phyloP scores from a whole-genome alignment of 2,329 filamentous ascomycete species.

The Geosmithia putterillii region DNA sequence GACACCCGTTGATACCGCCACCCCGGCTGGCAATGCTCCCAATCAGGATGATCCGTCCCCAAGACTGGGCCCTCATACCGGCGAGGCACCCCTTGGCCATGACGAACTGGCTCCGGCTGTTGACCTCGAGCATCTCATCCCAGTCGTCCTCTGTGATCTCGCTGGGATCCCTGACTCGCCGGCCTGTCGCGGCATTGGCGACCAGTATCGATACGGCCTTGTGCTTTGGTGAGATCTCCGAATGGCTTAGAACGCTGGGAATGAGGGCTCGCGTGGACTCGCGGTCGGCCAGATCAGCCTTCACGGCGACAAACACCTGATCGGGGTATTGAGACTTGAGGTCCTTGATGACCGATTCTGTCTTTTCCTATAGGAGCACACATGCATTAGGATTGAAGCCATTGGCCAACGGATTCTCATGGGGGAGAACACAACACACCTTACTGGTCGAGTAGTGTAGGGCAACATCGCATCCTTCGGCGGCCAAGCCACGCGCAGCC shows the following conservation, averaged over 20 bases:
- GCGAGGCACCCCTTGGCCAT: slow-evolving; percentile 47
- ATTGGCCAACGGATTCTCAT: background rate
- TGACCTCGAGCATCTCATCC: slow-evolving; percentile 32
- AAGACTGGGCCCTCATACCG: slow-evolving; percentile 44
- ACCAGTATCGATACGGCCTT: slow-evolving; percentile 16
- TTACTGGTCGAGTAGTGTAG: slow-evolving; percentile 20
- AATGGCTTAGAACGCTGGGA: slow-evolving; percentile 7
- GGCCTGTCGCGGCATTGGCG: slow-evolving; percentile 18
- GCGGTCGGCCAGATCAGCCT: slow-evolving; percentile 15
- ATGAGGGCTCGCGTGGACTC: slow-evolving; percentile 12
- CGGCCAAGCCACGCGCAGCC: slow-evolving; percentile 16
- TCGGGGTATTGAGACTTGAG: slow-evolving; percentile 9
- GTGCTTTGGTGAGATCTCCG: slow-evolving; percentile 9
- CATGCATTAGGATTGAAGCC: background rate
- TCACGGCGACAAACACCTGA: slow-evolving; percentile 13
- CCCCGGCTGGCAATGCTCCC: slow-evolving; percentile 51
- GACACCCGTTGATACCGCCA: slow-evolving; percentile 51
- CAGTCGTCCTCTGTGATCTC: slow-evolving; percentile 21
- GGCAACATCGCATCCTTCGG: slow-evolving; percentile 20
- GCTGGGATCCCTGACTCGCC: slow-evolving; percentile 17
- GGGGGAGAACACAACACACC: slow-evolving; percentile 7
- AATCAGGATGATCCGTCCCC: slow-evolving; percentile 54
- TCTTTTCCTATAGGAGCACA: slow-evolving; percentile 9
- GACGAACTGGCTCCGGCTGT: slow-evolving; percentile 49
- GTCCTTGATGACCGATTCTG: slow-evolving; percentile 14